phyloP scores from a whole-genome alignment of 345 rosid genomes.

The Linum lewisii region DNA sequence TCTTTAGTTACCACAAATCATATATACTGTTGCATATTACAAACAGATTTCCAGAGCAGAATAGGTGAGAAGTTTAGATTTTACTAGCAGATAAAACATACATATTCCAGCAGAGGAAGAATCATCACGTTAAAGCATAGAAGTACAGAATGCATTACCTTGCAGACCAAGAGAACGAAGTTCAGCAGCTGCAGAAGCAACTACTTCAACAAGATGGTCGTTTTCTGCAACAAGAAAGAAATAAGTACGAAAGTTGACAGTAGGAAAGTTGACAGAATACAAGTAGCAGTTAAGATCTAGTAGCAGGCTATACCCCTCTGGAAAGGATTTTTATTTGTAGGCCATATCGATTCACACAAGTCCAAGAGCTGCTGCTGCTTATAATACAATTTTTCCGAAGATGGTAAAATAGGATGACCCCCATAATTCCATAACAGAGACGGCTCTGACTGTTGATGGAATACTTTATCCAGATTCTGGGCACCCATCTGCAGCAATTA shows the following conservation, averaged over 20 bases:
- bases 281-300: neutral
- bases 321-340: constrained; percentile 21
- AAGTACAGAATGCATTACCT: constrained; percentile 35
- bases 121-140: neutral
- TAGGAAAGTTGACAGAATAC: too few relatives aligned
- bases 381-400: constrained; percentile 39
- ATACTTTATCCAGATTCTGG: constrained; percentile 36
- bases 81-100: neutral
- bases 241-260: neutral
- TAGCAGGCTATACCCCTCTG: constrained; percentile 38
- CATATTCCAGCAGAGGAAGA: neutral
- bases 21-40: too few relatives aligned
- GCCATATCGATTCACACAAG: constrained; percentile 62
- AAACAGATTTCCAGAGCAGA: too few relatives aligned
- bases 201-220: constrained; percentile 30
- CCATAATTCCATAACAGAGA: constrained; percentile 84
- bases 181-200: constrained; percentile 38
- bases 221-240: constrained; percentile 24
- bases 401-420: constrained; percentile 78
- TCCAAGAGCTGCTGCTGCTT: constrained; percentile 44
- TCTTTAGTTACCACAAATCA: too few relatives aligned
- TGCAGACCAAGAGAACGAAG: constrained; percentile 63
- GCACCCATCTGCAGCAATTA: constrained; percentile 35
- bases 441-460: constrained; percentile 38
- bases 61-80: too few relatives aligned